A percentile compares a stretch with the other conserved stretches of the same genome.
These are phyloP conservation scores for Talaromyces albobiverticillius DNA, from an alignment of 2,329 filamentous ascomycete species.

Conservation along the genomic window DNA sequence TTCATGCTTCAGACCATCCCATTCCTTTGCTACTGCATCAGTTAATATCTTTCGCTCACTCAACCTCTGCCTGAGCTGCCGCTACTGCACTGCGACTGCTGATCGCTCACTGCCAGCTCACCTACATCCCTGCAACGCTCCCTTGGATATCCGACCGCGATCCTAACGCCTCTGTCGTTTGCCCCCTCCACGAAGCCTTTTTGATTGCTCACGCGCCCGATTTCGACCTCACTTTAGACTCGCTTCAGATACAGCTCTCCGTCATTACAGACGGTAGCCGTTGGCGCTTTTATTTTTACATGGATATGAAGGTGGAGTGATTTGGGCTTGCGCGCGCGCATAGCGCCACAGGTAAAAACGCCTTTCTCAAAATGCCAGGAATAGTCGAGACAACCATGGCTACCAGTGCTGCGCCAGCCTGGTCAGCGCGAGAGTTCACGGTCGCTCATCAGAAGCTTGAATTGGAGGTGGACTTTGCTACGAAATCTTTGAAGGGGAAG, in stretches of 20 bases:
- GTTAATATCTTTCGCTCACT: too few species aligned
- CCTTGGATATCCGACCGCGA: not conserved
- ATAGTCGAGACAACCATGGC: slow-evolving; percentile 31
- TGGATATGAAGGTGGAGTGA: slow-evolving; percentile 39
- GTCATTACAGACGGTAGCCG: slow-evolving; percentile 15
- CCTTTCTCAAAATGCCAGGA: slow-evolving; percentile 36
- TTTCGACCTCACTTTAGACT: slow-evolving; percentile 1
- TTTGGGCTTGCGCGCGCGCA: slow-evolving; percentile 36
- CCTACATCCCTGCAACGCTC: not conserved
- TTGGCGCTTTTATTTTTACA: slow-evolving; percentile 6
- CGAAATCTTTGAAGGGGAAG: slow-evolving; percentile 70
- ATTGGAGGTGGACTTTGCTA: slow-evolving; percentile 82
- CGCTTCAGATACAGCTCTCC: not conserved
- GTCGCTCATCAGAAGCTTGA: slow-evolving; percentile 84
- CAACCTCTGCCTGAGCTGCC: not conserved
- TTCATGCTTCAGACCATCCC: not conserved
- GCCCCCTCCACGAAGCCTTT: not conserved
- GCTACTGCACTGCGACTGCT: too few species aligned
- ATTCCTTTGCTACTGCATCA: not conserved
- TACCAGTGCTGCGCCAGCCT: slow-evolving; percentile 22
- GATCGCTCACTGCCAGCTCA: not conserved
- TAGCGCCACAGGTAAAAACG: slow-evolving; percentile 36
- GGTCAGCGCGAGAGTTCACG: slow-evolving; percentile 45
- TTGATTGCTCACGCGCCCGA: not conserved
- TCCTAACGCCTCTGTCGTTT: not conserved